phyloP scores from a whole-genome alignment of 2,329 filamentous ascomycete species.

The Xylaria multiplex region DNA sequence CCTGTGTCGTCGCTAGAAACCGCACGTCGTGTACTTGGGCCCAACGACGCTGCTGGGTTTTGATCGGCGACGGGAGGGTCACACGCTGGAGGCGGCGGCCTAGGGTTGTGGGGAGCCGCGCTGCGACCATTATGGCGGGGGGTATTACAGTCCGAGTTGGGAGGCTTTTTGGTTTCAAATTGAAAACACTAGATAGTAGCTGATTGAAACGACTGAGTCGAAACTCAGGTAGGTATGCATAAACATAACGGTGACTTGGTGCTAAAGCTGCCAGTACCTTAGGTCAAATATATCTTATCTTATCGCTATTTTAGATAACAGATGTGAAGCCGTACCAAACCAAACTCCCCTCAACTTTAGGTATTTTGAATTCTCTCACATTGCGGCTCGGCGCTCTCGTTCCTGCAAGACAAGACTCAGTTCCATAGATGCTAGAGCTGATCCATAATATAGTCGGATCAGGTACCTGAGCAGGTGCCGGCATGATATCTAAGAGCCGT shows the following conservation, averaged over 20 bases:
- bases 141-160: not conserved
- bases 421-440: too few species aligned
- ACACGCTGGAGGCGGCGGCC: conserved; percentile 35
- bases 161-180: not conserved
- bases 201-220: not conserved
- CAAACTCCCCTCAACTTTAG: not conserved
- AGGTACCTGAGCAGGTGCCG: too few species aligned
- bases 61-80: conserved; percentile 24
- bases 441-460: too few species aligned
- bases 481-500: not conserved
- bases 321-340: not conserved
- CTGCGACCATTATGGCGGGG: conserved; percentile 24
- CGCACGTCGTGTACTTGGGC: conserved; percentile 92
- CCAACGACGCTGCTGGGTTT: conserved; percentile 76
- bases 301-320: conserved; percentile 17
- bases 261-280: not conserved
- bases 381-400: conserved; percentile 30
- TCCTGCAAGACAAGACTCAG: too few species aligned
- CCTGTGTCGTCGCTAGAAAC: conserved; percentile 82
- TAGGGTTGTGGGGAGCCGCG: conserved; percentile 34
- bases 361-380: not conserved
- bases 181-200: not conserved
- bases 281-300: conserved; percentile 26
- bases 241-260: not conserved
- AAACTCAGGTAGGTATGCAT: not conserved